Conservation (phyloP, 2,329 filamentous ascomycete genomes). For the Trichoderma guizhouense region DNA sequence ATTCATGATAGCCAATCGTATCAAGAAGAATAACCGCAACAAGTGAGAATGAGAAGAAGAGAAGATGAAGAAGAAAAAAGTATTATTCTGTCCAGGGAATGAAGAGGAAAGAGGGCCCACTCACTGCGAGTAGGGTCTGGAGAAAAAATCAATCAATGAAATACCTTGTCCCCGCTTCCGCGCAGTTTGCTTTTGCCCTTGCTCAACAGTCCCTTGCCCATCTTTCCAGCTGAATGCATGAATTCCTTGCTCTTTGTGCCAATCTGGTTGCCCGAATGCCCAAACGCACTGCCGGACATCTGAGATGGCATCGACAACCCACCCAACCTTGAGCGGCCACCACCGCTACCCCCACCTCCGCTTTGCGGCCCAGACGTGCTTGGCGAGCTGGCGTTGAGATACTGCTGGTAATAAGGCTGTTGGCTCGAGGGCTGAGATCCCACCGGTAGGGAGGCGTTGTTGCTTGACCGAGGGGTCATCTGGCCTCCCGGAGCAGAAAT, state of each 20-base stretch:
- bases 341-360: slow-evolving; percentile 20
- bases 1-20: slow-evolving; percentile 18
- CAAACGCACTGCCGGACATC: slow-evolving; percentile 45
- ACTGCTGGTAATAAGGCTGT: slow-evolving; percentile 55
- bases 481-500: slow-evolving; percentile 18
- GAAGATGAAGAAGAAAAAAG: slow-evolving; percentile 12
- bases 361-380: slow-evolving; percentile 27
- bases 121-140: slow-evolving; percentile 22
- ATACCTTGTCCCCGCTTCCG: slow-evolving; percentile 80
- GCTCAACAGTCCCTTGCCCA: slow-evolving; percentile 85
- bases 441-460: slow-evolving; percentile 23
- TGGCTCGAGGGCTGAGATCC: slow-evolving; percentile 26
- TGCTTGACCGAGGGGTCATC: slow-evolving; percentile 7
- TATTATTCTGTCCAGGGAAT: slow-evolving; percentile 28
- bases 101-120: slow-evolving; percentile 23
- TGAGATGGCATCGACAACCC: slow-evolving; percentile 38
- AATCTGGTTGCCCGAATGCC: slow-evolving; percentile 59
- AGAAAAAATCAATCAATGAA: slow-evolving; percentile 56
- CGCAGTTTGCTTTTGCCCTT: slow-evolving; percentile 85
- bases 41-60: slow-evolving; percentile 21
- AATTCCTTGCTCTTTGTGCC: slow-evolving; percentile 86
- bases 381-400: slow-evolving; percentile 45
- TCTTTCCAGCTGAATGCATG: slow-evolving; percentile 80
- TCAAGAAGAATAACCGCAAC: slow-evolving; percentile 11
- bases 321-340: slow-evolving; percentile 34